Conservation (phyloP, 306 rosid species). For the Ormosia semicastrata region DNA sequence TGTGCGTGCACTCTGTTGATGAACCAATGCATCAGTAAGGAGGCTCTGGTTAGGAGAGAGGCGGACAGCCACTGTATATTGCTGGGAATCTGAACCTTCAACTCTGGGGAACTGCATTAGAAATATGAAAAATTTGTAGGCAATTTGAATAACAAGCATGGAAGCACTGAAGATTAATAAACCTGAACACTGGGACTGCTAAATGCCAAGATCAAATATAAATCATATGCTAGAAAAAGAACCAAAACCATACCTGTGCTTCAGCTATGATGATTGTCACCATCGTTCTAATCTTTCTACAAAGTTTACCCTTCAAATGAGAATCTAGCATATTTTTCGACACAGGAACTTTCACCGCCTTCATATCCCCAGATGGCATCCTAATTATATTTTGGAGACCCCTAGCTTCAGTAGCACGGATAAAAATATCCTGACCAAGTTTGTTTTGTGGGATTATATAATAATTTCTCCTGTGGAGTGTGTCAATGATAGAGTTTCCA, state of each 20-base stretch:
- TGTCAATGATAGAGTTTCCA: constrained; percentile 52
- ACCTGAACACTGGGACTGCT: not conserved
- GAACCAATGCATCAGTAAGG: constrained; percentile 45
- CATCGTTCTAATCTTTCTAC: constrained; percentile 64
- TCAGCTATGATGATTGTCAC: constrained; percentile 69
- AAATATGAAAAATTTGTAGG: constrained; percentile 10
- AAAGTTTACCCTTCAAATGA: constrained; percentile 66
- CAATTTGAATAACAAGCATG: not conserved
- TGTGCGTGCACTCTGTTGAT: constrained; percentile 90
- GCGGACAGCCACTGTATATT: constrained; percentile 72
- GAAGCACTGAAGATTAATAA: not conserved
- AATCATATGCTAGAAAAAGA: not conserved
- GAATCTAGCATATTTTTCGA: constrained; percentile 92
- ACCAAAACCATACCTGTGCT: constrained; percentile 61
- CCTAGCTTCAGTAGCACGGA: constrained; percentile 85
- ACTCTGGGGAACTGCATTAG: constrained; percentile 70
- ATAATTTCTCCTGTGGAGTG: constrained; percentile 62
- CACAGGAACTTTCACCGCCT: constrained; percentile 84
- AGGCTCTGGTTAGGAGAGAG: constrained; percentile 57
- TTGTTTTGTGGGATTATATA: constrained; percentile 87
- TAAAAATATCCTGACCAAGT: constrained; percentile 93
- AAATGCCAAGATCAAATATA: constrained; percentile 18
- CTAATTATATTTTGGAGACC: constrained; percentile 63
- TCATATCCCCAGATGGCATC: constrained; percentile 96
- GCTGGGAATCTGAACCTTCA: constrained; percentile 62